Conservation (phyloP, 495 filamentous ascomycete species). For the Pseudoneurospora amorphoporcata region DNA sequence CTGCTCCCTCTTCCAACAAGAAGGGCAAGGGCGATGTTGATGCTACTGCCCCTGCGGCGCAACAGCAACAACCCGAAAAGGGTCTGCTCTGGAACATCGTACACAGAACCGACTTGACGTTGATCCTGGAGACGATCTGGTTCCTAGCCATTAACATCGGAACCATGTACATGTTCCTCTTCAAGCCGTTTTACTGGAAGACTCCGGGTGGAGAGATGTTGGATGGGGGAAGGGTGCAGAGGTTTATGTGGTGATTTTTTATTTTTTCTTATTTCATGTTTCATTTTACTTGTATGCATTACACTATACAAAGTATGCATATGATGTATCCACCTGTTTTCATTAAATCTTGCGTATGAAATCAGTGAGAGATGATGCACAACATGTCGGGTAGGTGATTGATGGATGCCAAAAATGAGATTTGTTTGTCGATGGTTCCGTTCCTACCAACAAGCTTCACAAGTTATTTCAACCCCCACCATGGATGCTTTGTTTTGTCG, state of each 20-base stretch:
- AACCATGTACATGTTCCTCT: slow-evolving; percentile 75
- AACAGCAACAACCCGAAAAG: neutral
- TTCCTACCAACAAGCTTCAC: no score
- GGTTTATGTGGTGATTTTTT: slow-evolving; percentile 70
- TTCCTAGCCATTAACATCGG: slow-evolving; percentile 59
- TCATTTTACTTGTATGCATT: neutral
- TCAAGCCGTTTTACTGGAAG: slow-evolving; percentile 69
- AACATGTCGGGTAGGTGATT: no score
- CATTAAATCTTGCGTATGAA: no score
- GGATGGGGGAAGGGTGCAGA: slow-evolving; percentile 69
- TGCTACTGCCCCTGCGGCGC: neutral
- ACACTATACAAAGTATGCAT: no score
- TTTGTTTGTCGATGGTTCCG: no score
- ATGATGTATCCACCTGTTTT: no score
- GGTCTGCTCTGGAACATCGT: slow-evolving; percentile 1
- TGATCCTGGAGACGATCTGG: slow-evolving; percentile 70
- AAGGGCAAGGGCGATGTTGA: no score
- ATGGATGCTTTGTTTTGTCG: no score
- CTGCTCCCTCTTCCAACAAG: neutral
- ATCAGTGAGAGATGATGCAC: no score
- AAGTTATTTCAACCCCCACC: no score
- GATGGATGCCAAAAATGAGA: no score
- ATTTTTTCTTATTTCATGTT: neutral
- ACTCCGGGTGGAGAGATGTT: slow-evolving; percentile 31
- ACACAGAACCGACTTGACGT: slow-evolving; percentile 18